These are phyloP conservation scores for Solanum dulcamara DNA, from an alignment of 257 asterid species.

Conservation along the genomic window DNA sequence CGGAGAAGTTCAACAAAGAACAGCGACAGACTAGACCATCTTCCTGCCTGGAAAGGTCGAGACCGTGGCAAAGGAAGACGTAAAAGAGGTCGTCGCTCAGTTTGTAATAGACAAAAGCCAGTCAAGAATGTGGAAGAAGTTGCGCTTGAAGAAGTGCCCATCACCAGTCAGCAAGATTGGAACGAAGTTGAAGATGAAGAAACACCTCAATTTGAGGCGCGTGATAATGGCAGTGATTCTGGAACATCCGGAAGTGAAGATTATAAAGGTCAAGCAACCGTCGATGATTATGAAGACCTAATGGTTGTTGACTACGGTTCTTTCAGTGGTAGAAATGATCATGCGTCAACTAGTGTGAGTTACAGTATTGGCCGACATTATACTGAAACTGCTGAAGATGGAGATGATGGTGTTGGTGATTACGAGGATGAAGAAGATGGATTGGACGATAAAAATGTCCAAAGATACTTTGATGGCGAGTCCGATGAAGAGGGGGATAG, in stretches of 20 bases:
- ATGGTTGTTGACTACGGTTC: constrained; percentile 14
- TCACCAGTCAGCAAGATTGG: constrained; percentile 20
- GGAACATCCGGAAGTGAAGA: constrained; percentile 36
- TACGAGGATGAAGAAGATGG: constrained; percentile 17
- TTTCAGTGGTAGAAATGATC: constrained; percentile 1
- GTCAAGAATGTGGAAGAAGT: constrained; percentile 5
- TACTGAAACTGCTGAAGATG: constrained; percentile 9
- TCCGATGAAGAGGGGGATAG: constrained; percentile 36
- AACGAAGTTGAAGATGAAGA: constrained; percentile 13
- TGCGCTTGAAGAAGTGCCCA: constrained; percentile 11
- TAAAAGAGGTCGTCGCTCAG: constrained; percentile 39
- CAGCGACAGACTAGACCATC: constrained; percentile 12
- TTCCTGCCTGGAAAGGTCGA: constrained; percentile 40
- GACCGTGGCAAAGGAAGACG: constrained; percentile 31
- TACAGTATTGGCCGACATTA: constrained; percentile 9
- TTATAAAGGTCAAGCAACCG: constrained; percentile 23
- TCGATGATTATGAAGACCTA: constrained; percentile 29
- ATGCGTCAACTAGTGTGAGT: constrained; percentile 1
- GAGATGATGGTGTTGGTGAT: constrained; percentile 7
- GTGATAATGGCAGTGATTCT: constrained; percentile 37
- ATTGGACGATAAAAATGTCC: constrained; percentile 11
- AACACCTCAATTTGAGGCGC: constrained; percentile 21
- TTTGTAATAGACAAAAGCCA: constrained; percentile 28
- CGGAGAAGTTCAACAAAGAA: constrained; percentile 7
- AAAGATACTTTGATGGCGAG: constrained; percentile 29